Base-by-base conservation (phyloP, 2,329 filamentous ascomycete species). In the Pseudocercospora macadamiae region DNA sequence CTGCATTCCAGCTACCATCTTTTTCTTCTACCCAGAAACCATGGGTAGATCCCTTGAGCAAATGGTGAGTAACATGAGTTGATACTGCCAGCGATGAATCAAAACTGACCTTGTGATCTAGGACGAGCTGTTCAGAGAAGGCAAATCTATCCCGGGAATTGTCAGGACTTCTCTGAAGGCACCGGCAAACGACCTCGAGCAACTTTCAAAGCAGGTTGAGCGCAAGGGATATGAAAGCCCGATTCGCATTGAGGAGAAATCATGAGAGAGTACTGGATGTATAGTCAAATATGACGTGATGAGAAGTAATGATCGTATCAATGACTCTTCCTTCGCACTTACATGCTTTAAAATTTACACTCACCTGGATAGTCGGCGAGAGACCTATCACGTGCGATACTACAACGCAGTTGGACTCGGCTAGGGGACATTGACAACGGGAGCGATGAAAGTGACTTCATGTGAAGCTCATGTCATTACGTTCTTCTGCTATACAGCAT, bases 21-120 rank as follows among this genome's bases (percentile, higher is more conserved):
- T 81, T 49, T 62, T 71, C 57, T 79, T 83, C 72, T 83, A 83
- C 67, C 78, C 79, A 0, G 80, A 81, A 69, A 81, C 79, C 2
- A 76, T 75, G 34, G 75, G 74, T 52, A 75, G 73, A 18, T 83
- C 83, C 62, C 80, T 83, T 0, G 82, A 83, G 26, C 83, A 86
- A 67, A 81, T 86, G 51, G 80, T 53, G 23, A 48, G 83, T 42
- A 21, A 7, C n/a, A 18, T 9, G n/a, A 10, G 7, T 42, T 21
- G 37, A n/a, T n/a, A n/a, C n/a, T n/a, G n/a, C n/a, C n/a, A 42
- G 4, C 3, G 18, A 10, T 18, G 9, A 9, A 21, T 2, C n/a
- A 4, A 21, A 19, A 21, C 12, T 78, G 65, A 37, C 67, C 65
- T 37, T 66, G 59, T 23, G 55, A 53, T 4, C n/a, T 51, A 64